phyloP scores from a whole-genome alignment of 768 basidiomycete genomes.

The Gloeopeniophorella convolvens region DNA sequence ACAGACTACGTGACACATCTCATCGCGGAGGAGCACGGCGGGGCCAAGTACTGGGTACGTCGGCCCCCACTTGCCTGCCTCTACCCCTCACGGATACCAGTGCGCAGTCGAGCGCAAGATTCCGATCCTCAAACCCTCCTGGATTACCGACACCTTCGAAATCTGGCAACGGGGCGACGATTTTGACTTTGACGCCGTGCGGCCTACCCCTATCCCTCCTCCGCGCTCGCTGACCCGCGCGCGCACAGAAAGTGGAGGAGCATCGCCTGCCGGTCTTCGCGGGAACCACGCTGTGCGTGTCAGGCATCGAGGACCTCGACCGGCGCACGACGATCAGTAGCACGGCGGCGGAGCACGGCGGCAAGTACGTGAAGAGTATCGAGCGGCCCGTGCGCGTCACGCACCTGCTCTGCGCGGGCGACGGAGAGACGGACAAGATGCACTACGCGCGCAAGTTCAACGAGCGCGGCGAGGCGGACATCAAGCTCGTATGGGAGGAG shows the following conservation, averaged over 20 bases:
- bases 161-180: conserved; percentile 79
- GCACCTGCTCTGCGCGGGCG: conserved; percentile 73
- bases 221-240: neutral
- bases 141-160: conserved; percentile 67
- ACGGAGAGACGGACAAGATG: conserved; percentile 69
- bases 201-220: neutral
- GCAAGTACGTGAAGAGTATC: conserved; percentile 65
- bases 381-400: conserved; percentile 77
- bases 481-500: conserved; percentile 85
- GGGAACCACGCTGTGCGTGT: conserved; percentile 61
- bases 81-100: conserved; percentile 32
- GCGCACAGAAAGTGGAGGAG: conserved; percentile 49
- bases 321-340: conserved; percentile 59
- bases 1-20: conserved; percentile 88
- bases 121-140: conserved; percentile 71
- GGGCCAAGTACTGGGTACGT: conserved; percentile 75
- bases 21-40: conserved; percentile 71
- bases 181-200: conserved; percentile 57
- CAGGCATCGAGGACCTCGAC: conserved; percentile 62
- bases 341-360: conserved; percentile 52
- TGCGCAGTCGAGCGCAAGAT: conserved; percentile 77
- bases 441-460: conserved; percentile 73
- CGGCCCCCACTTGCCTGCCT: neutral
- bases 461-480: conserved; percentile 58
- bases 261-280: conserved; percentile 72